phyloP scores from a whole-genome alignment of 1,284 basidiomycete genomes.

The Coriolopsis trogii region DNA sequence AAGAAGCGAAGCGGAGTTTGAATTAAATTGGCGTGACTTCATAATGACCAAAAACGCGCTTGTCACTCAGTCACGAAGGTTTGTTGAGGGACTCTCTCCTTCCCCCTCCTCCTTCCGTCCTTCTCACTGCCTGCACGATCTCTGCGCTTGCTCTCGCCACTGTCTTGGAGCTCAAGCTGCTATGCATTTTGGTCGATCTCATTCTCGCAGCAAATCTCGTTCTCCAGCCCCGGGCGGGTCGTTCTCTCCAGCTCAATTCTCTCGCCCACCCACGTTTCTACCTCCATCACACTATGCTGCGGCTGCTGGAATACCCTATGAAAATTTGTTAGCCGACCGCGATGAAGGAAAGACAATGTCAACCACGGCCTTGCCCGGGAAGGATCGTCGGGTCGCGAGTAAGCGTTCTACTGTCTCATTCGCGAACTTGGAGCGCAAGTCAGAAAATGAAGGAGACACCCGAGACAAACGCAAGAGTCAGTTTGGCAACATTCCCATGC shows the following conservation, averaged over 20 bases:
- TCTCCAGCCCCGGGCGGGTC: constrained; percentile 22
- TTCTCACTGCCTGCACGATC: neutral
- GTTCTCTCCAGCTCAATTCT: neutral
- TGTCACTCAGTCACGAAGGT: no score
- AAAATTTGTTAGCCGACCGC: no score
- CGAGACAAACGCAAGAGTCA: constrained; percentile 44
- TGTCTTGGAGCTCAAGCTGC: neutral
- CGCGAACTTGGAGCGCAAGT: constrained; percentile 15
- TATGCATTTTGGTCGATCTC: constrained; percentile 28
- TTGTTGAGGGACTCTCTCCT: neutral
- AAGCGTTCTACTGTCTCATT: constrained; percentile 27
- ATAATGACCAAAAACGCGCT: no score
- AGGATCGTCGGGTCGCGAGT: constrained; percentile 22
- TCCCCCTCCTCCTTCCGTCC: neutral
- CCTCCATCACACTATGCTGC: constrained; percentile 71
- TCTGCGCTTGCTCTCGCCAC: neutral
- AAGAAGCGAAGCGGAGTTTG: no score
- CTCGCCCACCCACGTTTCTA: constrained; percentile 44
- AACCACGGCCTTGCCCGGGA: no score
- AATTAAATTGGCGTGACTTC: no score
- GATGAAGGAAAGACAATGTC: no score
- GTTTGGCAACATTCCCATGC: constrained; percentile 52
- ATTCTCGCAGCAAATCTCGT: constrained; percentile 27
- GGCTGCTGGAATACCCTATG: constrained; percentile 60
- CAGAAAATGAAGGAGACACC: constrained; percentile 22